Conservation (phyloP, 1,284 basidiomycete species). For the Tetrapyrgos nigripes region DNA sequence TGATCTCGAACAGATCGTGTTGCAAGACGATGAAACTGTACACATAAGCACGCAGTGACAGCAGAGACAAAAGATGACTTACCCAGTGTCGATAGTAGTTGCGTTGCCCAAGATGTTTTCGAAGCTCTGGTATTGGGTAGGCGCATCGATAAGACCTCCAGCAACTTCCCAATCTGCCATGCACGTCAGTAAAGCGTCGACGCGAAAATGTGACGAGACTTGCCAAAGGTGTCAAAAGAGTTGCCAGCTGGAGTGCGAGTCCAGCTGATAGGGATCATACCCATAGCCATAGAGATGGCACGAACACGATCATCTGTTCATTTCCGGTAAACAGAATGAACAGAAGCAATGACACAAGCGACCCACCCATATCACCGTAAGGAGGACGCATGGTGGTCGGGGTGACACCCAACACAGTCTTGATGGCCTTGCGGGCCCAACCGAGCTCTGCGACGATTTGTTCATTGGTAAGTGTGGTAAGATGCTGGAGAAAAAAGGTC, state of each 20-base stretch:
- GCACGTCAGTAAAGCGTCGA: constrained; percentile 14
- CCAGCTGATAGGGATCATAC: constrained; percentile 84
- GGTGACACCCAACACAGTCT: constrained; percentile 76
- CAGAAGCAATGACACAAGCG: constrained; percentile 15
- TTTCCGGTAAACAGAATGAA: constrained; percentile 9
- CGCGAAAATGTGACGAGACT: constrained; percentile 14
- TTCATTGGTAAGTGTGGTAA: constrained; percentile 86
- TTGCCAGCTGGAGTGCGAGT: constrained; percentile 61
- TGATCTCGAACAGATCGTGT: constrained; percentile 87
- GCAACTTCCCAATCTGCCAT: constrained; percentile 83
- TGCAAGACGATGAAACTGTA: constrained; percentile 84
- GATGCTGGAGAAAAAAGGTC: constrained; percentile 49
- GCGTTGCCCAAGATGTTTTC: constrained; percentile 69
- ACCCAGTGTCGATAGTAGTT: constrained; percentile 61
- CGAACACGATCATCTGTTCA: constrained; percentile 85
- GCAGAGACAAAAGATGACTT: constrained; percentile 15
- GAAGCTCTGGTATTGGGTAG: constrained; percentile 62
- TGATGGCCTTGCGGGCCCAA: constrained; percentile 90
- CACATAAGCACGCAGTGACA: constrained; percentile 1
- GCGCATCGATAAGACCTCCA: constrained; percentile 69
- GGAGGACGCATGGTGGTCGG: constrained; percentile 75
- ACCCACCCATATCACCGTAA: constrained; percentile 61
- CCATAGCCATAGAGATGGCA: constrained; percentile 84
- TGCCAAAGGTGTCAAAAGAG: constrained; percentile 85
- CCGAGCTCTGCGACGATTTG: constrained; percentile 94